Evolutionary conservation across 495 filamentous ascomycete genomes (phyloP).

Genomic region (Penicillium longicatenatum): DNA sequence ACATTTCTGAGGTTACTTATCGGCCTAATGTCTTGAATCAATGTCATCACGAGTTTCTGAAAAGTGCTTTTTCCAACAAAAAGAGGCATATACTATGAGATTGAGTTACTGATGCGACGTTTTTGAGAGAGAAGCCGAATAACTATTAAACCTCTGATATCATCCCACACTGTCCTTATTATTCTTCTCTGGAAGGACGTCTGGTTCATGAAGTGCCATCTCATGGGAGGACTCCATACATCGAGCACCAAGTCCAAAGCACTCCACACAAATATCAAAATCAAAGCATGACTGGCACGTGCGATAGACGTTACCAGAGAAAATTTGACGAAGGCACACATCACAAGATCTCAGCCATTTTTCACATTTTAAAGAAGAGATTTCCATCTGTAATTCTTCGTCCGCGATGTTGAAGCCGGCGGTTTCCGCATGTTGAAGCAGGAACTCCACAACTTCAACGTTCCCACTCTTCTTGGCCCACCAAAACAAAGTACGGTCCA

Average conservation of each 20-base stretch:
- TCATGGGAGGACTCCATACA: constrained; percentile 5
- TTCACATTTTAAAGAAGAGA: background rate
- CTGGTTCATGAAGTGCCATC: background rate
- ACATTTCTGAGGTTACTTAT: too few species aligned
- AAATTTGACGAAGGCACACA: background rate
- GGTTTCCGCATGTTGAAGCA: background rate
- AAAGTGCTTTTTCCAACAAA: too few species aligned
- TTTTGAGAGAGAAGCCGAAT: too few species aligned
- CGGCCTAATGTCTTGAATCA: too few species aligned
- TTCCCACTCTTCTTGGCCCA: constrained; percentile 2
- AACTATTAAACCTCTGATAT: too few species aligned
- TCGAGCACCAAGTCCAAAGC: background rate
- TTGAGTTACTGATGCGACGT: too few species aligned
- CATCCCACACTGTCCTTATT: too few species aligned
- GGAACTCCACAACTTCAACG: background rate
- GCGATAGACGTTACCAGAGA: background rate
- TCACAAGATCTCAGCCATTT: background rate
- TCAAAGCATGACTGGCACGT: background rate
- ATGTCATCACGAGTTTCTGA: too few species aligned
- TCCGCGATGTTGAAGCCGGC: background rate
- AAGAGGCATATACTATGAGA: too few species aligned
- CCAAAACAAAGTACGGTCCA: background rate
- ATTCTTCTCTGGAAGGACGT: background rate
- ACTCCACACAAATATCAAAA: constrained; percentile 8
- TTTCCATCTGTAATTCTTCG: background rate